Percentiles rank a stretch among this genome's conserved stretches.
Conservation (phyloP, 2,329 filamentous ascomycete genomes). For the Emmonsia crescens region DNA sequence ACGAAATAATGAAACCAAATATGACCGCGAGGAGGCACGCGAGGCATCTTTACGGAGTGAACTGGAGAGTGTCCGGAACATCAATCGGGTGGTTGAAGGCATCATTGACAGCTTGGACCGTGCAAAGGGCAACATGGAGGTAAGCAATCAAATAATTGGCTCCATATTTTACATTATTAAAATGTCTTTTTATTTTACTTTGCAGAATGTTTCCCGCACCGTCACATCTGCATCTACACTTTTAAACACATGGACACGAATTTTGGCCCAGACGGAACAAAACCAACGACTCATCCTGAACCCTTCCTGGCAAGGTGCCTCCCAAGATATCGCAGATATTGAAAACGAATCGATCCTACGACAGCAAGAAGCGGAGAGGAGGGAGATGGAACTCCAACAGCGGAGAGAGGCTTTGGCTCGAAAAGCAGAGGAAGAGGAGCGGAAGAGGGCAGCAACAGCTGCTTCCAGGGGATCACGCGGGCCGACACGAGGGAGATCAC, state of each 20-base stretch:
- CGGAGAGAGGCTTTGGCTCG: constrained; percentile 57
- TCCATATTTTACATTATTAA: not conserved
- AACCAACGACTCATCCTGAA: constrained; percentile 87
- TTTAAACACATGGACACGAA: constrained; percentile 90
- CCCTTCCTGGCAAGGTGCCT: constrained; percentile 79
- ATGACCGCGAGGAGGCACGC: constrained; percentile 55
- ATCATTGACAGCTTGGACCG: constrained; percentile 36
- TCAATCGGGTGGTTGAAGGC: constrained; percentile 75
- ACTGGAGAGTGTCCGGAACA: constrained; percentile 68
- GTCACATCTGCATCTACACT: constrained; percentile 80
- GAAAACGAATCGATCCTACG: constrained; percentile 66
- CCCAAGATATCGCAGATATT: constrained; percentile 72
- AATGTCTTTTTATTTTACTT: not conserved
- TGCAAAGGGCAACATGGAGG: constrained; percentile 41
- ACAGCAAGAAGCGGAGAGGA: constrained; percentile 67
- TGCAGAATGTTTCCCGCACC: constrained; percentile 69
- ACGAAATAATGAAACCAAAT: constrained; percentile 42
- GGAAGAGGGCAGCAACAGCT: constrained; percentile 23
- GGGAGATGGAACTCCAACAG: constrained; percentile 66
- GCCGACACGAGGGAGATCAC: constrained; percentile 17
- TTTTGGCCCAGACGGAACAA: constrained; percentile 93
- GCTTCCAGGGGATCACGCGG: constrained; percentile 24
- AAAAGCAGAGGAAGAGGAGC: constrained; percentile 41
- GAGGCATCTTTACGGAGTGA: constrained; percentile 68
- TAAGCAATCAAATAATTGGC: constrained; percentile 17